These are phyloP conservation scores for Blastosporella zonata DNA, from an alignment of 1,284 basidiomycete genomes.

Conservation along the genomic window DNA sequence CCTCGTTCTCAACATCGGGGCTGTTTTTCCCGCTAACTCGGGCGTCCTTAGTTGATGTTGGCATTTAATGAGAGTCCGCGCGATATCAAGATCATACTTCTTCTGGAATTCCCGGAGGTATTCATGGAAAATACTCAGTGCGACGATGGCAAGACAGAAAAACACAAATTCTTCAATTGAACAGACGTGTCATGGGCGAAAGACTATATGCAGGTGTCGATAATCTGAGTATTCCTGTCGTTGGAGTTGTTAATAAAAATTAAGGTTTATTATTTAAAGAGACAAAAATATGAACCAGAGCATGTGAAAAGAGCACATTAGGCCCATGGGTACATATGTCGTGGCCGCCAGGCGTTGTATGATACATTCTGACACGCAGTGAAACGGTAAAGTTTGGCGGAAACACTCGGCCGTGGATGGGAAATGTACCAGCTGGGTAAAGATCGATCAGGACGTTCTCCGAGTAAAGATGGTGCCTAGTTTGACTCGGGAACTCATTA, in stretches of 20 bases:
- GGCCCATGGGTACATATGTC: slow-evolving; percentile 51
- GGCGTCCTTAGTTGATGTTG: slow-evolving; percentile 38
- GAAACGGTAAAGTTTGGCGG: too few relatives aligned
- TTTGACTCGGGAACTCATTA: too few relatives aligned
- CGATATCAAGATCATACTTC: slow-evolving; percentile 57
- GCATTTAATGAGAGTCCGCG: slow-evolving; percentile 42
- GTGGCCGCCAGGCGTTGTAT: slow-evolving; percentile 41
- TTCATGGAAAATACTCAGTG: slow-evolving; percentile 69
- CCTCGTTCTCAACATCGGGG: slow-evolving; percentile 45
- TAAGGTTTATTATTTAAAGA: neutral
- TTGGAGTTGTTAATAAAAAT: neutral
- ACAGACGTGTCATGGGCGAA: slow-evolving; percentile 68
- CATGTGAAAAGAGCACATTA: slow-evolving; percentile 65
- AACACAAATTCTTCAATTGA: slow-evolving; percentile 53
- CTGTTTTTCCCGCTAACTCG: slow-evolving; percentile 39
- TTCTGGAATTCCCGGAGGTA: slow-evolving; percentile 65
- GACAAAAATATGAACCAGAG: slow-evolving; percentile 45
- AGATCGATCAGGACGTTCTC: too few relatives aligned
- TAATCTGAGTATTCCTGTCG: slow-evolving; percentile 67
- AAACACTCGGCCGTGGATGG: too few relatives aligned
- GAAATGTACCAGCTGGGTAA: too few relatives aligned
- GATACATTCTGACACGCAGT: neutral
- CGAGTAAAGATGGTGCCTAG: too few relatives aligned
- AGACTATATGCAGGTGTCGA: slow-evolving; percentile 76
- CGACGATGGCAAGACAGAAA: slow-evolving; percentile 61